Evolutionary conservation across 805 yeast genomes (phyloP).

Genomic region (Candida pini): DNA sequence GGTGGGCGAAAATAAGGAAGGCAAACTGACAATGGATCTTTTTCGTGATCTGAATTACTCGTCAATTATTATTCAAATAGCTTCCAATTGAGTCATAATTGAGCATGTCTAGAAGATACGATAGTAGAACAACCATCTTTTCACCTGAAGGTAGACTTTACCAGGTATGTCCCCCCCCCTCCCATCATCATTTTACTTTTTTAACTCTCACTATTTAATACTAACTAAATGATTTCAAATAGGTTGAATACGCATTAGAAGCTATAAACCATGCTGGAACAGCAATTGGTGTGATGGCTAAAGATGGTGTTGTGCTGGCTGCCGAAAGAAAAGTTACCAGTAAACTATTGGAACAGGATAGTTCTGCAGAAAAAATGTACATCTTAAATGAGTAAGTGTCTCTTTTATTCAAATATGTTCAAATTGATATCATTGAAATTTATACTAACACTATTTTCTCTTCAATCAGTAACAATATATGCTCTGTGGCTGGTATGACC

Average conservation of each 20-base stretch:
- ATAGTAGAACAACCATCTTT: conserved; percentile 95
- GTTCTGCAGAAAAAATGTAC: conserved; percentile 89
- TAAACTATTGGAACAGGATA: conserved; percentile 88
- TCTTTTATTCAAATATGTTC: too few relatives aligned
- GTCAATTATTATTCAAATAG: conserved; percentile 1
- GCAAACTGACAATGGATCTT: neutral
- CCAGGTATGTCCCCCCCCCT: conserved; percentile 48
- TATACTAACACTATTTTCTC: conserved; percentile 1
- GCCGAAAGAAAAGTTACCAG: conserved; percentile 96
- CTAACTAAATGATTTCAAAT: neutral
- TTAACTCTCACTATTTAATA: conserved; percentile 3
- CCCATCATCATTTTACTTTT: neutral
- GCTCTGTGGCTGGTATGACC: conserved; percentile 97
- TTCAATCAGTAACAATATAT: conserved; percentile 33
- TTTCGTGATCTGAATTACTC: too few relatives aligned
- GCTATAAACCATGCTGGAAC: conserved; percentile 82
- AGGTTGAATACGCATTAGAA: conserved; percentile 84
- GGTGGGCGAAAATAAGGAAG: neutral
- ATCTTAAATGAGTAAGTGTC: conserved; percentile 56
- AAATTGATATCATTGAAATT: too few relatives aligned
- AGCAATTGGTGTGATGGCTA: conserved; percentile 69
- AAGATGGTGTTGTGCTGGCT: conserved; percentile 89
- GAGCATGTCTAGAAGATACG: conserved; percentile 98
- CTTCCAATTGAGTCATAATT: too few relatives aligned
- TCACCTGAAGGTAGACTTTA: conserved; percentile 98